These are phyloP conservation scores for Xerophyta viscosa DNA, from an alignment of 106 monocot species.

Conservation along the genomic window DNA sequence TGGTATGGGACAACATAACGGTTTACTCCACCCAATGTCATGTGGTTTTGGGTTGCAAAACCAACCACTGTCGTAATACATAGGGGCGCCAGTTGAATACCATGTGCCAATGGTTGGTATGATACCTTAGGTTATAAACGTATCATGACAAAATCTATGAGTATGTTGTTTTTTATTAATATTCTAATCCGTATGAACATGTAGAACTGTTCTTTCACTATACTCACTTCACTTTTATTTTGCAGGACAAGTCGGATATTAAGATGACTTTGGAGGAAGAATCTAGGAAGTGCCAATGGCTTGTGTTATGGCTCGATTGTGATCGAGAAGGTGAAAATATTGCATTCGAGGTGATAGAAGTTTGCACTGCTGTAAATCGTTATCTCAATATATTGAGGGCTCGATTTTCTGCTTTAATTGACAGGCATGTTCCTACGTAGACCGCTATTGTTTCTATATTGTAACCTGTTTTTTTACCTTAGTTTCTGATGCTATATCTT, in stretches of 20 bases:
- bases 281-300: slow-evolving; percentile 90
- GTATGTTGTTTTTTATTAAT: no score
- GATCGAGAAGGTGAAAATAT: slow-evolving; percentile 99
- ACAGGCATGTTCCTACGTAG: slow-evolving; percentile 57
- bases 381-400: slow-evolving; percentile 86
- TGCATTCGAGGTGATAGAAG: slow-evolving; percentile 91
- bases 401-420: slow-evolving; percentile 89
- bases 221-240: no score
- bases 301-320: slow-evolving; percentile 96
- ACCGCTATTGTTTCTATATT: background rate
- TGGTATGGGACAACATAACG: no score
- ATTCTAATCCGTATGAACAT: no score
- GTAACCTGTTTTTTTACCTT: background rate
- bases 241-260: slow-evolving; percentile 89
- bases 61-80: no score
- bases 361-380: slow-evolving; percentile 65
- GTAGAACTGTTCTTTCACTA: no score
- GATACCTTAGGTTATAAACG: no score
- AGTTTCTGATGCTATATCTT: background rate
- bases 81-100: no score
- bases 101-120: no score
- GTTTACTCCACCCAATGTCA: no score
- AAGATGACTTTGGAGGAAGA: slow-evolving; percentile 90
- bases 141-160: no score
- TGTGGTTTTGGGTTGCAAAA: no score